phyloP scores from a whole-genome alignment of 1,284 basidiomycete species.

The Cerrena zonata region DNA sequence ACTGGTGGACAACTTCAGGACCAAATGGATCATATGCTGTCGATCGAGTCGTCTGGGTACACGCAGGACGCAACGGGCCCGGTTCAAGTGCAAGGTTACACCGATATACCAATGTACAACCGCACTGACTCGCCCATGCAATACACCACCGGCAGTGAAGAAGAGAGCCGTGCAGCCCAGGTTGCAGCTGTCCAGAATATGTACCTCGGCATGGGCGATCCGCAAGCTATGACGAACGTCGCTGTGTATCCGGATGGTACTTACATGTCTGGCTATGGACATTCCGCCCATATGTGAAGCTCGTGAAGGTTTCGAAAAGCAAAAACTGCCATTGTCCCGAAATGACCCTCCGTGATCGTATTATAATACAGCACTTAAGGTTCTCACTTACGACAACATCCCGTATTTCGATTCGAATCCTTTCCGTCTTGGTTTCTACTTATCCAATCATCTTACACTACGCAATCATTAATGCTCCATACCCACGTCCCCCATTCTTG shows the following conservation, averaged over 20 bases:
- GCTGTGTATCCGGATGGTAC: neutral
- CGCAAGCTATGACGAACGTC: neutral
- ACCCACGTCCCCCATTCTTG: neutral
- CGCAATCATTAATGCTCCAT: neutral
- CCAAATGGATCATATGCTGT: slow-evolving; percentile 28
- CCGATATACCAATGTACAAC: slow-evolving; percentile 14
- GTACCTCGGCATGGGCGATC: neutral
- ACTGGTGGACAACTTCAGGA: slow-evolving; percentile 21
- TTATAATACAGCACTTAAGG: neutral
- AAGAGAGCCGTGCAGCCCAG: slow-evolving; percentile 14
- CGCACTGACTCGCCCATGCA: slow-evolving; percentile 27
- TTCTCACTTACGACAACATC: neutral
- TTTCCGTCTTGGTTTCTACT: neutral
- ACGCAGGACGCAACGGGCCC: neutral
- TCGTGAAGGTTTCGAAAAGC: neutral
- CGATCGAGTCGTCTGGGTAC: neutral
- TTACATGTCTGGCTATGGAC: neutral
- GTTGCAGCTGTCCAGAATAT: neutral
- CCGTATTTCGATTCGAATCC: neutral
- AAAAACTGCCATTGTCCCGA: neutral
- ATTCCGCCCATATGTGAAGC: neutral
- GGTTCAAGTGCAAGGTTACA: slow-evolving; percentile 10
- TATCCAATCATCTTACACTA: neutral
- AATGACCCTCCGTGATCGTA: neutral
- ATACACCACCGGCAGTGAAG: slow-evolving; percentile 18